Base-by-base conservation (phyloP, 176 grass and related monocot species). In the Oryza longistaminata region DNA sequence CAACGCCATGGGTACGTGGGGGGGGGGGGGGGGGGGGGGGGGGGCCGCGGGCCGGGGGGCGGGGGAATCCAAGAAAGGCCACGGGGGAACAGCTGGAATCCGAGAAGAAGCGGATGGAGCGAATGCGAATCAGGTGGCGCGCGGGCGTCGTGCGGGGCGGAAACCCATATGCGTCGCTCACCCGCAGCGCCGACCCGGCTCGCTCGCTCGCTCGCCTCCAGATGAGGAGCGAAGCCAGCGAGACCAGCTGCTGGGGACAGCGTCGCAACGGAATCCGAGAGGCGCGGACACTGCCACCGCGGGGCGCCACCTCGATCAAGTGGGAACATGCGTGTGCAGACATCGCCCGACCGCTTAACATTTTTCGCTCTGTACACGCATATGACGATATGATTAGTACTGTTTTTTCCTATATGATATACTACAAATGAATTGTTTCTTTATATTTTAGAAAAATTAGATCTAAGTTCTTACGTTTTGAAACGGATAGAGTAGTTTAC, bases 71-170 rank as follows among this genome's bases (percentile, higher is more conserved):
- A 75, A 75, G 78, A 65, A 87, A 87, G 76, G 84, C 62, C 78
- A 71, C 48, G 3, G 64, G 64, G 79, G 24, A 33, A 74, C 85
- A 81, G 85, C 85, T 87, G 78, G 64, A 87, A 87, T 87, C 85
- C 78, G 78, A 81, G 64, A 87, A 61, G 77, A 43, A 43, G 42
- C 42, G 42, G 9, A 43, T 61, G 60, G 49, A 26, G 40, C 70
- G 34, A 4, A 35, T 35, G 29, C 29, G 24, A 22, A 22, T 26
- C 53, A 68, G 33, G 15, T 37, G 42, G 11, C n/a, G 44, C 0
- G 80, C 64, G 27, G 37, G 35, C 42, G 58, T 11, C 22, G 44
- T 1, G 81, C 64, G 29, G 39, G n/a, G 9, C 14, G 73, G 46
- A 16, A 50, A 72, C 53, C 84, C 84, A 77, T 1, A 31, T 31